phyloP scores from a whole-genome alignment of 2,329 filamentous ascomycete species.

The Alternaria brassicicola region DNA sequence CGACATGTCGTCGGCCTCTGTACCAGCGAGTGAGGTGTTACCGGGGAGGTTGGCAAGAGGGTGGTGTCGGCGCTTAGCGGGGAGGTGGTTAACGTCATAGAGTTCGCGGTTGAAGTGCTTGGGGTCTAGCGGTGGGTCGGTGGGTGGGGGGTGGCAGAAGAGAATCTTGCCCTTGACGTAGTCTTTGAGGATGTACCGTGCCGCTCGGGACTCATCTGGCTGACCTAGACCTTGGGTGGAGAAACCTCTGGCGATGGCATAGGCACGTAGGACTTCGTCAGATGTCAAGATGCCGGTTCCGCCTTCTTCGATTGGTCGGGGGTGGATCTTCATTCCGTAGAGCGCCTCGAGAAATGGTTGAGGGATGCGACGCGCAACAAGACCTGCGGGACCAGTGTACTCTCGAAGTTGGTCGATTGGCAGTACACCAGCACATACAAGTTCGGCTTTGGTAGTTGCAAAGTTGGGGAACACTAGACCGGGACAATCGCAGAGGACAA shows the following conservation, averaged over 20 bases:
- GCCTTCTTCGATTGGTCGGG: conserved; percentile 83
- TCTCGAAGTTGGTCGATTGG: conserved; percentile 97
- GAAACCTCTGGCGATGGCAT: conserved; percentile 88
- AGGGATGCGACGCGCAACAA: conserved; percentile 86
- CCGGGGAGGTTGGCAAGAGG: conserved; percentile 58
- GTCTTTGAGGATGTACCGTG: conserved; percentile 89
- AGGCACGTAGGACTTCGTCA: conserved; percentile 82
- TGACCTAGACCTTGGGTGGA: conserved; percentile 86
- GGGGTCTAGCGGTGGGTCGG: conserved; percentile 67
- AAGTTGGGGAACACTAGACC: conserved; percentile 99
- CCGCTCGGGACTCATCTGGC: conserved; percentile 91
- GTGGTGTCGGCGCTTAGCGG: conserved; percentile 75
- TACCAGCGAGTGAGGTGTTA: conserved; percentile 37
- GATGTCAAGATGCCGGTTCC: conserved; percentile 86
- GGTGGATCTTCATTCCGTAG: conserved; percentile 89
- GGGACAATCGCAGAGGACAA: conserved; percentile 95
- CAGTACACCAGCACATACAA: conserved; percentile 92
- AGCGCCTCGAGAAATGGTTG: conserved; percentile 87
- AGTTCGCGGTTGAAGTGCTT: conserved; percentile 85
- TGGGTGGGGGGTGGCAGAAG: conserved; percentile 86
- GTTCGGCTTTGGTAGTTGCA: conserved; percentile 91
- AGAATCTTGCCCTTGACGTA: conserved; percentile 96
- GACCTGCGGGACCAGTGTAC: conserved; percentile 81
- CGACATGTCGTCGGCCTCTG: conserved; percentile 44
- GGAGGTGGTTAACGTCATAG: conserved; percentile 82